A percentile compares a stretch with the other conserved stretches of the same genome.
These are phyloP conservation scores for Dalbergia cultrata DNA, from an alignment of 306 rosid species.

Conservation along the genomic window DNA sequence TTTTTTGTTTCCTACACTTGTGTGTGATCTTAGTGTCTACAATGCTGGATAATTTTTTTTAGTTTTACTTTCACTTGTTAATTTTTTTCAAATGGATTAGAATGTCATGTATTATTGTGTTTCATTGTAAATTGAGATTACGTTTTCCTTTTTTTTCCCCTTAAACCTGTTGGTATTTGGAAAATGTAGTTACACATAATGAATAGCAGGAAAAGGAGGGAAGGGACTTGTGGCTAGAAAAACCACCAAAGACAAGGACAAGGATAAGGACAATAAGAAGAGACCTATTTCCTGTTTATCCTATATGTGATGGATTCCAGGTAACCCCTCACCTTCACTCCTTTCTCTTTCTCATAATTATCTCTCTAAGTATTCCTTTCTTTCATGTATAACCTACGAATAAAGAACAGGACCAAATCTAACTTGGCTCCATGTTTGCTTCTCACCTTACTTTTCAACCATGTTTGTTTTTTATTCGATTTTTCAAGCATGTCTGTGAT, in stretches of 20 bases:
- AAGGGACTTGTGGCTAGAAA: slow-evolving; percentile 89
- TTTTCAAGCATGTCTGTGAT: no score
- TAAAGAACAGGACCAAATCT: not conserved
- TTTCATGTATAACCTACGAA: not conserved
- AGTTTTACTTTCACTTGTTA: no score
- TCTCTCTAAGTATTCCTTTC: not conserved
- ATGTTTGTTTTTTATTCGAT: no score
- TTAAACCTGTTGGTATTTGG: not conserved
- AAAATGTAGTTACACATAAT: slow-evolving; percentile 18
- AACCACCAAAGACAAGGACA: slow-evolving; percentile 84
- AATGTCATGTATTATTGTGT: no score
- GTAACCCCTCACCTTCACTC: no score
- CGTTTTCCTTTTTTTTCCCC: no score
- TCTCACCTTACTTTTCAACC: no score
- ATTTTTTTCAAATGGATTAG: no score
- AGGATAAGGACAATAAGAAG: slow-evolving; percentile 82
- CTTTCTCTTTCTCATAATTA: not conserved
- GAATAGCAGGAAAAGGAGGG: slow-evolving; percentile 93
- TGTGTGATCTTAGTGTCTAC: no score
- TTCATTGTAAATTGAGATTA: no score
- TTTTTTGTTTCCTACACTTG: no score
- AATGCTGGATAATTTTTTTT: no score
- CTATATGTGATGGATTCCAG: slow-evolving; percentile 96
- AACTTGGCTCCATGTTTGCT: not conserved
- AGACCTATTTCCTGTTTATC: slow-evolving; percentile 81